phyloP scores from a whole-genome alignment of 116 monocot species.

The Dioscorea cayenensis region DNA sequence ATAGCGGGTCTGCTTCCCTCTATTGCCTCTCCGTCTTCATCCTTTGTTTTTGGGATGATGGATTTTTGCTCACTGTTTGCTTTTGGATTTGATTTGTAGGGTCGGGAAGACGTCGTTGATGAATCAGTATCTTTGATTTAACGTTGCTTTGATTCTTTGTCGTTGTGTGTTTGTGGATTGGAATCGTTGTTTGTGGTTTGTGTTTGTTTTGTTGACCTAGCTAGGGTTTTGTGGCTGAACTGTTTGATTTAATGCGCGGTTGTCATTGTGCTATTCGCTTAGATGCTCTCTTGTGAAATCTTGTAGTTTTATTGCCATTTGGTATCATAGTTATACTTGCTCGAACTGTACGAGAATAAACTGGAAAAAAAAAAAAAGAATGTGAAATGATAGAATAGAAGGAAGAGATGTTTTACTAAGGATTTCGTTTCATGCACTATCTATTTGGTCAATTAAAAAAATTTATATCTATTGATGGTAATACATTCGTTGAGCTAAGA shows the following conservation, averaged over 20 bases:
- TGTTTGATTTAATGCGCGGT: neutral
- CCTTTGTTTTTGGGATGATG: neutral
- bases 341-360: no score
- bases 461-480: no score
- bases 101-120: conserved; percentile 65
- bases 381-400: no score
- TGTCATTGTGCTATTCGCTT: no score
- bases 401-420: no score
- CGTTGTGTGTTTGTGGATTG: neutral
- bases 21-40: neutral
- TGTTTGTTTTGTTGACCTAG: neutral
- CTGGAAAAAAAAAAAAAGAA: no score
- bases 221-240: neutral
- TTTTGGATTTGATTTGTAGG: conserved; percentile 17
- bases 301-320: no score
- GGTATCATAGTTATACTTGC: no score
- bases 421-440: no score
- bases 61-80: neutral
- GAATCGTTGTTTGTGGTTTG: neutral
- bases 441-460: no score
- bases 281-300: no score
- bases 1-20: conserved; percentile 31
- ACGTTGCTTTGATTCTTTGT: neutral
- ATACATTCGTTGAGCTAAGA: no score
- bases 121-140: conserved; percentile 41